Evolutionary conservation across 2,329 filamentous ascomycete genomes (phyloP), one percentile per base, ranked within the genome.

Genomic region (Xylaria sp.): DNA sequence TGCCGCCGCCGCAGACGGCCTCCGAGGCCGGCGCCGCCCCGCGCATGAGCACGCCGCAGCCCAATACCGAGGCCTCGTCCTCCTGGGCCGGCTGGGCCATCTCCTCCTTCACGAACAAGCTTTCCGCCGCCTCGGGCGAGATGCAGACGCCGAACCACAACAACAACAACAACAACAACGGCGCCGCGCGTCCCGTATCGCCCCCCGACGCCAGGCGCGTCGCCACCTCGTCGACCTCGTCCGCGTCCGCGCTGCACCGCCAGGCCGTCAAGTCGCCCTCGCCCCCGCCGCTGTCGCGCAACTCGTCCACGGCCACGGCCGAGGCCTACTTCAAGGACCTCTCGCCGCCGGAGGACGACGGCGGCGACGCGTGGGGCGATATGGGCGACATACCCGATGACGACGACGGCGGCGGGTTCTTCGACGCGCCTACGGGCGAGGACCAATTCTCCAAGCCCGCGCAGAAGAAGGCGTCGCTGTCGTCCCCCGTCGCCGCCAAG

Each of bases 31-130:
- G 74, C 18, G 80, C 83, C 1, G 64, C 57, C 16, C 88, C 90
- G 1, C 84, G 91, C 29, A 94, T 96, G 80, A 87, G 88, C 58
- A 94, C 90, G 1, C 87, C 91, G 1, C 89, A 91, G 56, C 76
- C 82, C 1, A n/a, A n/a, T n/a, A 72, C 67, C 56, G 72, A 75
- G 42, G 83, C 81, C 38, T 78, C 81, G 19, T 86, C 86, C 2
- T 80, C 81, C 3, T 97, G 94, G 94, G 86, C 94, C 1, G 94
- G 94, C 11, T 99, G 94, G 94, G 94, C 94, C 1, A 97, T 99
- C 50, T 97, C 94, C 0, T 97, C 92, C 1, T 99, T 99, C 69
- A 97, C 94, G 1, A 97, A 97, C 73, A 97, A 96, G 66, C 72
- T 97, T 11, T 87, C 91, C 1, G 76, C 89, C 0, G 92, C 91